phyloP scores from a whole-genome alignment of 2,329 filamentous ascomycete genomes.

The Penicillium digitatum region DNA sequence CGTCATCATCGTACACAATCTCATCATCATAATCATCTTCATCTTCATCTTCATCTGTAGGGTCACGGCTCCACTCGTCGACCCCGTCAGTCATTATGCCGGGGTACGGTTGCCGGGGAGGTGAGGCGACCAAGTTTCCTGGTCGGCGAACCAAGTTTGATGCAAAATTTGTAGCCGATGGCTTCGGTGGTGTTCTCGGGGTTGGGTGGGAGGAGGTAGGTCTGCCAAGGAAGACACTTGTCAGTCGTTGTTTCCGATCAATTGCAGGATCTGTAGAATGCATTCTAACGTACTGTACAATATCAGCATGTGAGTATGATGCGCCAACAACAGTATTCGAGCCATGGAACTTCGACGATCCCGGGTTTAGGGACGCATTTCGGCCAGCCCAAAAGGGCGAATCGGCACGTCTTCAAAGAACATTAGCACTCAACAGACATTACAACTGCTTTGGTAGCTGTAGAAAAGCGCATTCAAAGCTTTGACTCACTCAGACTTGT shows the following conservation, averaged over 20 bases:
- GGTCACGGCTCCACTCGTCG: constrained; percentile 66
- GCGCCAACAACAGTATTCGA: constrained; percentile 80
- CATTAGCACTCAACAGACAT: constrained; percentile 6
- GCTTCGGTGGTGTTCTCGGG: constrained; percentile 67
- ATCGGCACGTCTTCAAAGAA: constrained; percentile 58
- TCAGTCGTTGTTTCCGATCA: constrained; percentile 13
- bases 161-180: constrained; percentile 54
- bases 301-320: constrained; percentile 93
- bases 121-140: constrained; percentile 36
- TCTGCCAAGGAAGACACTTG: constrained; percentile 13
- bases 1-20: constrained; percentile 77
- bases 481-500: constrained; percentile 24
- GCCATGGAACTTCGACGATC: constrained; percentile 56
- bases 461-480: not conserved
- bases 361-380: constrained; percentile 53
- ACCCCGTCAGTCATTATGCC: constrained; percentile 77
- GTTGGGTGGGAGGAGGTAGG: constrained; percentile 42
- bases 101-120: constrained; percentile 70
- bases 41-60: constrained; percentile 58
- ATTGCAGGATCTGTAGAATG: constrained; percentile 57
- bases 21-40: constrained; percentile 63
- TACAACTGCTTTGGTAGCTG: not conserved
- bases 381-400: constrained; percentile 82
- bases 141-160: constrained; percentile 46
- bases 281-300: constrained; percentile 64